Evolutionary conservation across 345 rosid species (phyloP), one percentile per base, ranked within the genome.

Genomic region (Streptanthus diversifolius): DNA sequence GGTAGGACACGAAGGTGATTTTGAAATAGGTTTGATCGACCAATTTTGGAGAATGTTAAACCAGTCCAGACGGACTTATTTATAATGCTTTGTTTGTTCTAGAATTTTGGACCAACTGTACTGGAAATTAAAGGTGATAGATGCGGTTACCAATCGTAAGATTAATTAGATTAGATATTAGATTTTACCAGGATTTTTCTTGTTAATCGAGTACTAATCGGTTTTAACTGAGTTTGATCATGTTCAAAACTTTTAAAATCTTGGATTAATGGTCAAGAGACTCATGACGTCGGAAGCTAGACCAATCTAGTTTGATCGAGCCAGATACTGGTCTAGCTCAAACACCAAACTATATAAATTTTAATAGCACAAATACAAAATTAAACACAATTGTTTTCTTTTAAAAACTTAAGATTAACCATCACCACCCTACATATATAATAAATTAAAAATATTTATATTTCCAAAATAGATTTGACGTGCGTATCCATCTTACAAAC

Each of bases 401-500:
- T 51, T 51, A 12, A 17, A 7, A 44, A 4, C 13, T 13, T 14
- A 14, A 14, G 1, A 13, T 45, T 7, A 5, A 43, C 8, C n/a
- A 39, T 39, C 24, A 19, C 3, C 6, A 9, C 7, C 13, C 29
- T 21, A 48, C 14, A 22, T 48, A 21, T 9, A 8, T 18, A 7
- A 53, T 11, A 54, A 39, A 35, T 7, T 15, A 0, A 12, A 17
- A 3, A 4, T 1, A 1, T 0, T 21, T 7, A 45, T 15, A 11
- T 72, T 63, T 41, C 65, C 56, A n/a, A 15, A 64, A 49, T 52
- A 8, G 63, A 41, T 40, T 40, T 68, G 74, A 75, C 79, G 74
- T 75, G 74, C 56, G 70, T 39, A 75, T 60, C 74, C 70, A 19
- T 74, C 67, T 8, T 15, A 75, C 37, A 44, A 43, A 61, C 74